Evolutionary conservation across 495 filamentous ascomycete species (phyloP), one percentile per base, ranked within the genome.

Genomic region (Xylaria castorea): DNA sequence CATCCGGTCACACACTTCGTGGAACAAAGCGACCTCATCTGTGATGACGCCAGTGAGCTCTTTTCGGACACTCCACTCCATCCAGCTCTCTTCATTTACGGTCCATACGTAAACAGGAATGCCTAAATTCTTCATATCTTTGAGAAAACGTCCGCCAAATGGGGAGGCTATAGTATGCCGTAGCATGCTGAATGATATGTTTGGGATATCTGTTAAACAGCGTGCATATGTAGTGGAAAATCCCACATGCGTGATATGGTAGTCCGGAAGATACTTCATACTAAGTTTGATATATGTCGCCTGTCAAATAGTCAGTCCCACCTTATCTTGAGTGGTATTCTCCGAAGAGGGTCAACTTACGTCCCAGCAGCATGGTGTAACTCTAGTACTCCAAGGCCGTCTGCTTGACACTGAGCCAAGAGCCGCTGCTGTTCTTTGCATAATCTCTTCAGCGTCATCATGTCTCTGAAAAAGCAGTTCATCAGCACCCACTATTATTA

Each of bases 351-450:
- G 77, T 85, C 3, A 38, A n/a, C 69, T 77, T 83, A 90, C 90
- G 34, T 89, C 89, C 95, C 95, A 98, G 74, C 87, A 90, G 20
- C 95, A 95, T 1, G 97, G 85, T 2, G 94, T 80, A 34, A 97
- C 82, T 38, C 95, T 88, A 60, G 90, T 80, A 20, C 84, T 82
- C 95, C 95, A 97, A 9, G 88, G 85, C 74, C 84, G 74, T 48
- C 80, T 70, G 34, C 86, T 71, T 1, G 82, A 81, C 0, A 91
- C 88, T 2, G 83, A 84, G 16, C 78, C 79, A 40, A 97, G 84
- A 0, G 91, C 89, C 51, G 89, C 75, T 5, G 89, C 89, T 18
- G 92, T 89, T 18, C 87, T 78, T 53, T 85, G 81, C 81, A 97
- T 89, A 14, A 97, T 83, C n/a, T 87, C 82, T 7, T 89, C 86